Percentiles rank a stretch among this genome's conserved stretches.
These are phyloP conservation scores for Colletotrichum musicola DNA, from an alignment of 2,329 filamentous ascomycete species.

Conservation along the genomic window DNA sequence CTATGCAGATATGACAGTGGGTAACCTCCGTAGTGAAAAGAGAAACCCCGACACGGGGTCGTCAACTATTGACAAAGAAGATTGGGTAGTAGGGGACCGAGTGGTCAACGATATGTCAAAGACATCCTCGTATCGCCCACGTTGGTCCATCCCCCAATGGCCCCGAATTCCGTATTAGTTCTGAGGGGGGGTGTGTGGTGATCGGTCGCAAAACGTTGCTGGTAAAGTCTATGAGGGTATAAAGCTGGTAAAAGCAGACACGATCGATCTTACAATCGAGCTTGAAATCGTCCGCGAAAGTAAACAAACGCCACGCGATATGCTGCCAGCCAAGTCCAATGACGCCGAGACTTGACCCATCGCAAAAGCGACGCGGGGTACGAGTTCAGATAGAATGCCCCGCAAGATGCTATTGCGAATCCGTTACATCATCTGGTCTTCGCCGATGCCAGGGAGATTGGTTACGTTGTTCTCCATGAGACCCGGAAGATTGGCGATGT, in stretches of 20 bases:
- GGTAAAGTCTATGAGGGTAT: conserved; percentile 41
- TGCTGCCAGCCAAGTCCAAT: conserved; percentile 20
- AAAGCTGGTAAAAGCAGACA: conserved; percentile 36
- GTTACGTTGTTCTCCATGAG: conserved; percentile 43
- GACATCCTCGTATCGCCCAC: conserved; percentile 9
- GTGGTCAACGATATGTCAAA: neutral
- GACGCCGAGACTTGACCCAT: too few relatives aligned
- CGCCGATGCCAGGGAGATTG: conserved; percentile 57
- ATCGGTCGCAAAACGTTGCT: conserved; percentile 36
- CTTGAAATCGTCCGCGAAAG: conserved; percentile 27
- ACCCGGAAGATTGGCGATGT: conserved; percentile 47
- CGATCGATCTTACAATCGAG: conserved; percentile 32
- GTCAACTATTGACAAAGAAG: conserved; percentile 20
- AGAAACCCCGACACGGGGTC: neutral
- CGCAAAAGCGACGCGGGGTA: neutral
- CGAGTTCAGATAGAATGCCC: neutral
- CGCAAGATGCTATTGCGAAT: neutral
- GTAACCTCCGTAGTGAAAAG: too few relatives aligned
- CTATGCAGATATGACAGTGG: neutral
- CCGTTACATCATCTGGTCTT: conserved; percentile 53
- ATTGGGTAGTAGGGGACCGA: conserved; percentile 14
- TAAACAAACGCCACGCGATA: conserved; percentile 34
- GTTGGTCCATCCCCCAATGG: conserved; percentile 8
- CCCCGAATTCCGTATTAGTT: conserved; percentile 28
- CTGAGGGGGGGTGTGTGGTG: conserved; percentile 25